Evolutionary conservation across 176 grass and related monocot genomes (phyloP), one percentile per base, ranked within the genome.

Genomic region (Rhynchospora tenuis): DNA sequence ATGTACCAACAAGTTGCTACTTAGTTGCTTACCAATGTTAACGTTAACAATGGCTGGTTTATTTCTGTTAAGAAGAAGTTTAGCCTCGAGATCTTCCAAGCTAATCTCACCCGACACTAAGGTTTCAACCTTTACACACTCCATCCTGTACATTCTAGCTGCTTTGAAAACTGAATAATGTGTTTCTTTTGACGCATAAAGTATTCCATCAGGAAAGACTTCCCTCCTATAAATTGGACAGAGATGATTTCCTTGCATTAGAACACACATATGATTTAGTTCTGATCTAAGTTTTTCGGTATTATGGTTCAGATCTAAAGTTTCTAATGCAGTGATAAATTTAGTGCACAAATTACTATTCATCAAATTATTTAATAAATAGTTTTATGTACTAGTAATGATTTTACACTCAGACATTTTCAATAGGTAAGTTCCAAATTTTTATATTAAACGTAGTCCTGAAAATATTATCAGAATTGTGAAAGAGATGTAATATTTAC

Each of bases 131-230:
- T 91, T 97, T n/a, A 90, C 84, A 67, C 94, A 97, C 51, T 97
- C 87, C 91, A 97, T 97, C 63, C 89, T 88, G 60, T 97, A 97
- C 94, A 97, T 97, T 84, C 94, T 93, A 42, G 89, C 89, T 48
- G 94, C 94, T 77, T 97, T 97, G 87, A 93, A 97, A 84, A 97
- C 84, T 55, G 94, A 97, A 91, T 97, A 93, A 79, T 97, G 94
- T 6, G 94, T 87, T 27, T 97, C 94, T 3, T 72, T 80, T 22
- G 91, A 97, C 20, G 94, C 94, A 68, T 93, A 93, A 42, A 97
- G 42, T 31, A 91, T 81, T 80, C 94, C 94, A 68, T 93, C 88
- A 73, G 89, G 91, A 70, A 93, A 97, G 17, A 88, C 84, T 84
- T 97, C 91, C 62, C 94, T 87, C 91, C 94, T 97, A 87, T 51